Evolutionary conservation across 1,139 yeast species (phyloP).

Genomic region (Ogataea hybrid): DNA sequence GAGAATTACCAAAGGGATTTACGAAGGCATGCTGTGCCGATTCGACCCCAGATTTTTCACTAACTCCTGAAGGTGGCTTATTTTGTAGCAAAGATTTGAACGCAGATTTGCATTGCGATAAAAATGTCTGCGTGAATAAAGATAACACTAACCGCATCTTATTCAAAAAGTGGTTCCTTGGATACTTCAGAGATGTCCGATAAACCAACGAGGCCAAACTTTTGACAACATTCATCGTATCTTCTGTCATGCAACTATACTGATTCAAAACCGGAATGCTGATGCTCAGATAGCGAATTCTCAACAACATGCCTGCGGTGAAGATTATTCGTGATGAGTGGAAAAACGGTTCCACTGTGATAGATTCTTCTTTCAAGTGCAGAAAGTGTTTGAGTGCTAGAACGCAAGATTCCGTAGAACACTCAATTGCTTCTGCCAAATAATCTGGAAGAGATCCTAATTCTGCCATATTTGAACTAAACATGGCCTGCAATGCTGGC

Average conservation of each 20-base stretch:
- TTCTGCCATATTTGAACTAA: too few species aligned
- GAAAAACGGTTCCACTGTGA: constrained; percentile 60
- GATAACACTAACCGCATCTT: constrained; percentile 55
- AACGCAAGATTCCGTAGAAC: too few species aligned
- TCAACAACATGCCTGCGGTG: constrained; percentile 63
- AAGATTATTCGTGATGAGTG: constrained; percentile 64
- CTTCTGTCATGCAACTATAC: constrained; percentile 48
- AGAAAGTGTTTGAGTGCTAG: too few species aligned
- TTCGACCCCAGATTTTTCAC: not conserved
- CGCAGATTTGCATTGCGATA: constrained; percentile 41
- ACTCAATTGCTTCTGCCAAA: too few species aligned
- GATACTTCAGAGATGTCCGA: constrained; percentile 38
- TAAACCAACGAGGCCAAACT: constrained; percentile 42
- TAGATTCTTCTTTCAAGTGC: too few species aligned
- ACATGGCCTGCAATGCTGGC: too few species aligned
- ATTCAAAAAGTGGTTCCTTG: constrained; percentile 49
- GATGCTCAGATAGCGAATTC: constrained; percentile 55
- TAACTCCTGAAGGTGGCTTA: constrained; percentile 1
- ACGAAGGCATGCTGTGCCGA: not conserved
- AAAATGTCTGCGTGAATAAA: constrained; percentile 58
- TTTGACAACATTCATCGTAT: constrained; percentile 45
- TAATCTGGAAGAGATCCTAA: too few species aligned
- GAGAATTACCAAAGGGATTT: too few species aligned
- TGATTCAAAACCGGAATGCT: constrained; percentile 51
- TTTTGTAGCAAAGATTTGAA: constrained; percentile 17